Conservation (phyloP, 257 asterid genomes). For the Gardenia jasminoides region DNA sequence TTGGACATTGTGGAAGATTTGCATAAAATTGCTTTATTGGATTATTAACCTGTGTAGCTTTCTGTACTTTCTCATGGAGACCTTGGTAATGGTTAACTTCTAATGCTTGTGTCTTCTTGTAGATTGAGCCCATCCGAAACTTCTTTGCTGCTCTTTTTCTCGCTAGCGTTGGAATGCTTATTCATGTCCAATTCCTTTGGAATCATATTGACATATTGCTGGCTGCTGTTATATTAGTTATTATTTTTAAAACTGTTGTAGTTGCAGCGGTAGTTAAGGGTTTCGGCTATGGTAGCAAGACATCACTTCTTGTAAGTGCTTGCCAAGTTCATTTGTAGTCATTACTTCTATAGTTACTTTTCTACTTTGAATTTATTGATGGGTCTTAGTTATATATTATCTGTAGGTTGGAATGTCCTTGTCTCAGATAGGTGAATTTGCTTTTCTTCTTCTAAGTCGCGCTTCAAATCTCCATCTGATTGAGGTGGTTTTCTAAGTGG, state of each 20-base stretch:
- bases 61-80: neutral
- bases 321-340: neutral
- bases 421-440: conserved; percentile 92
- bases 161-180: conserved; percentile 90
- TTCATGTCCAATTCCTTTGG: conserved; percentile 82
- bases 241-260: conserved; percentile 60
- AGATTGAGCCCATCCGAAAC: conserved; percentile 86
- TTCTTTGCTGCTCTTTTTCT: conserved; percentile 85
- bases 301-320: conserved; percentile 64
- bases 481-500: conserved; percentile 40
- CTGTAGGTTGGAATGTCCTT: conserved; percentile 87
- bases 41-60: neutral
- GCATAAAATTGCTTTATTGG: neutral
- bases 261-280: conserved; percentile 70
- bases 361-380: conserved; percentile 15
- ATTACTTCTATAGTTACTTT: neutral
- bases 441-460: conserved; percentile 81
- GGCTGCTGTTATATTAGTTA: conserved; percentile 77
- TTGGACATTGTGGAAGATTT: neutral
- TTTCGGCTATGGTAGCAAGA: conserved; percentile 76
- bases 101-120: conserved; percentile 27
- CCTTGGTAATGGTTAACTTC: conserved; percentile 17
- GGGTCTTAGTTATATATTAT: conserved; percentile 13
- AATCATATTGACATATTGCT: conserved; percentile 75
- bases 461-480: conserved; percentile 78